Base-by-base conservation (phyloP, 1,284 basidiomycete species). In the Macrocystidia cucumis region DNA sequence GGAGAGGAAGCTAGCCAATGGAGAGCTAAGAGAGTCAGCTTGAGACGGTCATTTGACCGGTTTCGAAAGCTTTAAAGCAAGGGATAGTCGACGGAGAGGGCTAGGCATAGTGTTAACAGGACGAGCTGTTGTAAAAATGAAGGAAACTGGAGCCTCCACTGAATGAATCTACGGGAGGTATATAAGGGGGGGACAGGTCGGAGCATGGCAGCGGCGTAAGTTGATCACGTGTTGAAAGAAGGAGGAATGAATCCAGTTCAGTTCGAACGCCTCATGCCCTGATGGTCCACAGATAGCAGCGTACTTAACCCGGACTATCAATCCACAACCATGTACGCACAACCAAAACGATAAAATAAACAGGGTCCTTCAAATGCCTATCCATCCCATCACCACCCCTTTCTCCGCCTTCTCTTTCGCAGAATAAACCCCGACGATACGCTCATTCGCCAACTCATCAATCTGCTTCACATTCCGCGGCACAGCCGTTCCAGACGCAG, bases 391-490 rank as follows among this genome's bases (percentile, higher is more conserved):
- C 39, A 29, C 36, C 39, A 12, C 44, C 36, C 34, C 45, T 35
- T 22, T 46, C 45, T 29, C 60, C 51, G 46, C 16, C 16, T n/a
- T 16, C n/a, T 27, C 25, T 16, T 27, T n/a, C 7, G 7, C n/a
- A 7, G 29, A 30, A 30, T 82, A 81, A 0, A 69, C 67, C 2
- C 67, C 69, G 19, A 78, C 59, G 18, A 90, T 58, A 7, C 76
- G 62, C 49, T 89, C 82, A 3, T 80, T 84, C 1, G 85, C 78
- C 5, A 90, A 63, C 46, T 80, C 74, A 41, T 85, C 78, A 19
- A 88, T 64, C 30, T 12, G n/a, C 19, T 65, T 61, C 2, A 81
- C 46, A 38, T 63, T 69, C 42, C 64, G 67, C 4, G 78, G 76
- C 8, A 67, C 51, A 1, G 66, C 37, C 0, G 76, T 80, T 25